phyloP scores from a whole-genome alignment of 306 rosid species.

The Castanea sativa region DNA sequence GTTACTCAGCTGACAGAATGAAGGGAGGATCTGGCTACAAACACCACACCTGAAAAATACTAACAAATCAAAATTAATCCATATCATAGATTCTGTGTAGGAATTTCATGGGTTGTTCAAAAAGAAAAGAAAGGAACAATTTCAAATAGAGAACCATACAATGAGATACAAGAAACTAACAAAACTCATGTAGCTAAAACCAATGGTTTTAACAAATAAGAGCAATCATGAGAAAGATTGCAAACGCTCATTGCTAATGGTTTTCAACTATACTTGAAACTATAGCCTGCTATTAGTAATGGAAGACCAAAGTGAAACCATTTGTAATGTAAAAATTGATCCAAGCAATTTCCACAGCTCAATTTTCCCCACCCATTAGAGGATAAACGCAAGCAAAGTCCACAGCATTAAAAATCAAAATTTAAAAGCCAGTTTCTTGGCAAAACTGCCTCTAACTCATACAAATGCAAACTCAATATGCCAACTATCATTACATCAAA shows the following conservation, averaged over 20 bases:
- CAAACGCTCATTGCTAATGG: not conserved
- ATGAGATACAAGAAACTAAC: not conserved
- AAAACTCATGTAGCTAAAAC: not conserved
- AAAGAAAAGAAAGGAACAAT: not conserved
- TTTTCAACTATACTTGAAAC: not conserved
- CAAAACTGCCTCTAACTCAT: not conserved
- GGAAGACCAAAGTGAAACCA: no score
- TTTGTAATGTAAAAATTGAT: no score
- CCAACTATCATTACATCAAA: conserved; percentile 15
- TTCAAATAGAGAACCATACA: not conserved
- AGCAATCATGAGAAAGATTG: not conserved
- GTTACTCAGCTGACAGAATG: conserved; percentile 67
- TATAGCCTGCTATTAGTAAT: not conserved
- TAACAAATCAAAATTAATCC: not conserved
- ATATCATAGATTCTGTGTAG: not conserved
- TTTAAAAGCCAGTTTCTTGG: not conserved
- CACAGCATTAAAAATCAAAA: not conserved
- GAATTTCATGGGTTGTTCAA: not conserved
- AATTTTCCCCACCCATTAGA: no score
- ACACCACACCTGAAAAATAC: conserved; percentile 67
- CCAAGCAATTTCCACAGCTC: not conserved
- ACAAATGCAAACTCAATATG: not conserved
- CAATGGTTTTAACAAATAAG: not conserved
- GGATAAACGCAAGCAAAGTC: no score
- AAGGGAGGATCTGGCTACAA: conserved; percentile 77